These are phyloP conservation scores for Fusarium coffeatum DNA, from an alignment of 2,329 filamentous ascomycete species.

Conservation along the genomic window DNA sequence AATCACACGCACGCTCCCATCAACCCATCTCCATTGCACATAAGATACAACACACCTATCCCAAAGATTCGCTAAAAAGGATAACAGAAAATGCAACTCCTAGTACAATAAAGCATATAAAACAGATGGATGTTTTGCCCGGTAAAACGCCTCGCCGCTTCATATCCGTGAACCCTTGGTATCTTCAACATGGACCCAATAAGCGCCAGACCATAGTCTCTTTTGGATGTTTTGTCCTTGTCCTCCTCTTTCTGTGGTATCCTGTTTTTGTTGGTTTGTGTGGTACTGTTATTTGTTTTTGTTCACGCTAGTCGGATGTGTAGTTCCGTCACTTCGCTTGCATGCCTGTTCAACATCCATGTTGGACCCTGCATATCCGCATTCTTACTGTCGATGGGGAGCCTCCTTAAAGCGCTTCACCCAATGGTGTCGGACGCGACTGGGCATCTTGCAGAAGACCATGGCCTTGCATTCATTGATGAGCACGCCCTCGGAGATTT, in stretches of 20 bases:
- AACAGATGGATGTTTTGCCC: constrained; percentile 28
- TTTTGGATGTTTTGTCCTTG: constrained; percentile 4
- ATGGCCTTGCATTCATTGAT: constrained; percentile 70
- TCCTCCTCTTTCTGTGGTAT: constrained; percentile 3
- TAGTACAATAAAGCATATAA: constrained; percentile 1
- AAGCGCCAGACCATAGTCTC: constrained; percentile 41
- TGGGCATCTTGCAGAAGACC: constrained; percentile 71
- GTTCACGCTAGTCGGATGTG: background rate
- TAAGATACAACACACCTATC: constrained; percentile 1
- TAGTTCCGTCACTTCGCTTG: background rate
- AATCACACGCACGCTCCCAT: constrained; percentile 22
- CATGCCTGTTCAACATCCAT: background rate
- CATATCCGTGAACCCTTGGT: constrained; percentile 41
- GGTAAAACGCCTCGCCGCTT: constrained; percentile 38
- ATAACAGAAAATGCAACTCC: constrained; percentile 24
- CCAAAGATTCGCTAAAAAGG: constrained; percentile 25
- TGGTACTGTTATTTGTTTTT: constrained; percentile 9
- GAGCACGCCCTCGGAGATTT: constrained; percentile 68
- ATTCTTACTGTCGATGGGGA: constrained; percentile 19
- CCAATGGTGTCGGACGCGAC: constrained; percentile 65
- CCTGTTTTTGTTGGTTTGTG: constrained; percentile 13
- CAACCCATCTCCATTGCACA: constrained; percentile 14
- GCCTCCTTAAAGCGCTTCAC: constrained; percentile 62
- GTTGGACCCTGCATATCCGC: background rate
- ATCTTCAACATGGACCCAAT: constrained; percentile 42